Evolutionary conservation across 2,329 filamentous ascomycete genomes (phyloP).

Genomic region (Parascedosporium putredinis): DNA sequence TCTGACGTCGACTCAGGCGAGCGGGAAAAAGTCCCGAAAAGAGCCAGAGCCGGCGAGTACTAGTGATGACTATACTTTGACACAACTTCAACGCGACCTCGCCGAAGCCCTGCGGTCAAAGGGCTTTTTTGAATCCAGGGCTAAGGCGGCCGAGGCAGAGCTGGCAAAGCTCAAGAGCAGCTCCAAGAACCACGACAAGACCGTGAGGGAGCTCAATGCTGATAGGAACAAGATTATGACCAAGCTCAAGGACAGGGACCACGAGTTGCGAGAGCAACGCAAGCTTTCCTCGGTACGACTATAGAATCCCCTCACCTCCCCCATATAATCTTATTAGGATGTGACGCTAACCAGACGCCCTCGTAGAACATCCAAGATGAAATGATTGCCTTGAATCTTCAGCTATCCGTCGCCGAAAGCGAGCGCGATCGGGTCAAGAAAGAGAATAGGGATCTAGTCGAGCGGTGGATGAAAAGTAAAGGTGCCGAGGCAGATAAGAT

Average conservation of each 20-base stretch:
- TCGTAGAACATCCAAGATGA: slow-evolving; percentile 88
- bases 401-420: slow-evolving; percentile 78
- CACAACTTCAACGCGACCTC: slow-evolving; percentile 55
- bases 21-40: slow-evolving; percentile 12
- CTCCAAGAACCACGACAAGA: slow-evolving; percentile 46
- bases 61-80: slow-evolving; percentile 21
- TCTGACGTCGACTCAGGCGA: slow-evolving; percentile 13
- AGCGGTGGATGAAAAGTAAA: slow-evolving; percentile 85
- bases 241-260: slow-evolving; percentile 68
- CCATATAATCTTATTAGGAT: neutral
- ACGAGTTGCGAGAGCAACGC: slow-evolving; percentile 75
- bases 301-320: neutral
- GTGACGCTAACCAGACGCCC: no score
- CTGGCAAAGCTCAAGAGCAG: slow-evolving; percentile 52
- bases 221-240: slow-evolving; percentile 53
- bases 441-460: slow-evolving; percentile 83
- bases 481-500: slow-evolving; percentile 77
- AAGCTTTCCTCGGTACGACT: slow-evolving; percentile 61
- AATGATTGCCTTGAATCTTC: slow-evolving; percentile 74
- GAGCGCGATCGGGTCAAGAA: slow-evolving; percentile 59
- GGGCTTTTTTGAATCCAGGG: slow-evolving; percentile 52
- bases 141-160: slow-evolving; percentile 53
- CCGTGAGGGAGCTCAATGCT: slow-evolving; percentile 50
- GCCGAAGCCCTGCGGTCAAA: slow-evolving; percentile 67
- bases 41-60: slow-evolving; percentile 8